Conservation (phyloP, 164 flowering plant species). For the Umbilicus rupestris region DNA sequence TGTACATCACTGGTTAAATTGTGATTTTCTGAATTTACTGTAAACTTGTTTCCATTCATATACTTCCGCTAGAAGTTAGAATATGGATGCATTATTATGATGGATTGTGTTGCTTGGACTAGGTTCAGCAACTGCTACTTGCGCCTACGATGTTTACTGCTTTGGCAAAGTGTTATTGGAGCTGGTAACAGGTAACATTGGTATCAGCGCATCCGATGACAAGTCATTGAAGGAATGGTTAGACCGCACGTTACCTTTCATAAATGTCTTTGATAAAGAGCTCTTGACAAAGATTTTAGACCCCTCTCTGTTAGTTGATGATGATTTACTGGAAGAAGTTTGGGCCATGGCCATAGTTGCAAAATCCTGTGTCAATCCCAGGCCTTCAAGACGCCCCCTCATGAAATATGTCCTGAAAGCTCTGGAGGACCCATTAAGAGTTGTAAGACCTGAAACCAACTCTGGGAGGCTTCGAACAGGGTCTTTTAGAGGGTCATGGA, state of each 20-base stretch:
- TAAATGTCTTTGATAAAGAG: conserved; percentile 74
- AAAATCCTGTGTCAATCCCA: conserved; percentile 85
- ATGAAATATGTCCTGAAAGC: conserved; percentile 85
- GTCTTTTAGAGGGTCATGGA: conserved; percentile 91
- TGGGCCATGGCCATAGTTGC: conserved; percentile 99
- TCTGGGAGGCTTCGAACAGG: conserved; percentile 61
- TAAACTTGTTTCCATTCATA: neutral
- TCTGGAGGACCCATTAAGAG: conserved; percentile 83
- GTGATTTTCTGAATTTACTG: neutral
- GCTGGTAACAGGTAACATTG: conserved; percentile 87
- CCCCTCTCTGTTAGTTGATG: conserved; percentile 72
- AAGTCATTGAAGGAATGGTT: conserved; percentile 27
- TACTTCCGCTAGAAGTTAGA: neutral
- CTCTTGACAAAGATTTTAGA: conserved; percentile 74
- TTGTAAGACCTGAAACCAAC: conserved; percentile 77
- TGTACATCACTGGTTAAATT: neutral
- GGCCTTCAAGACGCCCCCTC: conserved; percentile 72
- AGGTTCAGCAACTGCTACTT: conserved; percentile 51
- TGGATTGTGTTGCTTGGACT: conserved; percentile 6
- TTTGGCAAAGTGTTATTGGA: conserved; percentile 91
- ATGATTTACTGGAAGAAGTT: conserved; percentile 84
- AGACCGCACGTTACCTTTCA: conserved; percentile 57
- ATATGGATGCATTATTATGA: conserved; percentile 7
- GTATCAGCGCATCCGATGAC: conserved; percentile 66
- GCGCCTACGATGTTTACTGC: conserved; percentile 91